Conservation (phyloP, 2,329 filamentous ascomycete genomes). For the Teratosphaeria zuluensis region DNA sequence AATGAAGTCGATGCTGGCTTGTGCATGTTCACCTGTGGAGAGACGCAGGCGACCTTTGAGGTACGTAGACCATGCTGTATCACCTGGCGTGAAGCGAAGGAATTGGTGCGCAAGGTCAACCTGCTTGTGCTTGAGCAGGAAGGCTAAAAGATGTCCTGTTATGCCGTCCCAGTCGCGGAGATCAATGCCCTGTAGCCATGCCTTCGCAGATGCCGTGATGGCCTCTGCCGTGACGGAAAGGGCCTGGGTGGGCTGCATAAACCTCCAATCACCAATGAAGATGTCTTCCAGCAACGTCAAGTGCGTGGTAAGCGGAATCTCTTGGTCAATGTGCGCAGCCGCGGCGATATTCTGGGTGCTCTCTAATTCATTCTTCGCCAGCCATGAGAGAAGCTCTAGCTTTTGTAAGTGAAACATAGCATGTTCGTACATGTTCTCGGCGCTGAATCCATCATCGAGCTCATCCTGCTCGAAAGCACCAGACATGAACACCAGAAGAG, state of each 20-base stretch:
- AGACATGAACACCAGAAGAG: conserved; percentile 79
- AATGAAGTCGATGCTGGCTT: conserved; percentile 62
- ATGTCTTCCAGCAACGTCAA: conserved; percentile 30
- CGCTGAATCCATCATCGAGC: conserved; percentile 55
- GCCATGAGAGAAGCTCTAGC: conserved; percentile 64
- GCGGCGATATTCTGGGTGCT: neutral
- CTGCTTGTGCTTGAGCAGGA: conserved; percentile 35
- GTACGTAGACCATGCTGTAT: conserved; percentile 56
- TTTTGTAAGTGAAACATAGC: conserved; percentile 61
- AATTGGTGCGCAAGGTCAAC: conserved; percentile 50
- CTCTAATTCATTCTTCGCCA: conserved; percentile 32
- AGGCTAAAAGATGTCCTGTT: conserved; percentile 30
- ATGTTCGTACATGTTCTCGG: conserved; percentile 49
- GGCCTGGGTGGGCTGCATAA: conserved; percentile 8
- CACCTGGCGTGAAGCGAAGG: conserved; percentile 49
- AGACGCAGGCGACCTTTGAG: conserved; percentile 74
- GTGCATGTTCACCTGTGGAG: conserved; percentile 60
- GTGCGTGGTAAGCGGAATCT: conserved; percentile 4
- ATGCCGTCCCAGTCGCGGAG: conserved; percentile 32
- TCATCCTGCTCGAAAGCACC: conserved; percentile 68
- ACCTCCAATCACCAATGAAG: conserved; percentile 31
- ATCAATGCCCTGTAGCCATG: conserved; percentile 34
- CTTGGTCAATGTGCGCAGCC: conserved; percentile 3
- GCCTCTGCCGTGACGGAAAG: conserved; percentile 16
- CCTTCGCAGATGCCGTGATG: conserved; percentile 38